Conservation (phyloP, 2,329 filamentous ascomycete genomes). For the Diaporthe vaccinii region DNA sequence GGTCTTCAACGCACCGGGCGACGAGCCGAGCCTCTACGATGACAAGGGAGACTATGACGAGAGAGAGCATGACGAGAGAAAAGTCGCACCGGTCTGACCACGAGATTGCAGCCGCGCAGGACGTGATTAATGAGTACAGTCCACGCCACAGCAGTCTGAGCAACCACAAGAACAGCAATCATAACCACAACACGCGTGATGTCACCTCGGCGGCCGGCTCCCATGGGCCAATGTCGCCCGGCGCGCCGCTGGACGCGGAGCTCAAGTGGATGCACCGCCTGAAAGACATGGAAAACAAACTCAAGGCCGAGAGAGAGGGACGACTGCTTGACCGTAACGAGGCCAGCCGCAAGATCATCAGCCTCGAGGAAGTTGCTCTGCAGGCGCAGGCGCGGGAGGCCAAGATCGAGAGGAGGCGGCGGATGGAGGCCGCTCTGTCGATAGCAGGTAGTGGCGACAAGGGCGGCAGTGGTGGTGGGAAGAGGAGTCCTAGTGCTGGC, state of each 20-base stretch:
- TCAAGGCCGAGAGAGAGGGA: slow-evolving; percentile 92
- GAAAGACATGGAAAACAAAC: slow-evolving; percentile 86
- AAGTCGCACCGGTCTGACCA: slow-evolving; percentile 43
- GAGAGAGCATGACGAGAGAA: slow-evolving; percentile 47
- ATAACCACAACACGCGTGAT: slow-evolving; percentile 28
- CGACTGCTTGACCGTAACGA: slow-evolving; percentile 86
- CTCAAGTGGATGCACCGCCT: slow-evolving; percentile 88
- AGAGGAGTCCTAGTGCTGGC: slow-evolving; percentile 20
- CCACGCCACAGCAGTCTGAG: slow-evolving; percentile 43
- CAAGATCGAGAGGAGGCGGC: slow-evolving; percentile 42
- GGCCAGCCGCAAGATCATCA: slow-evolving; percentile 83
- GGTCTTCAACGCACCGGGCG: slow-evolving; percentile 40
- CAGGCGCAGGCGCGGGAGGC: slow-evolving; percentile 45
- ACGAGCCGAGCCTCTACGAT: slow-evolving; percentile 49
- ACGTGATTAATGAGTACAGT: slow-evolving; percentile 32
- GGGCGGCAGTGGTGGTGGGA: background rate
- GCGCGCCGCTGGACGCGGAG: slow-evolving; percentile 59
- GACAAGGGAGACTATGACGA: slow-evolving; percentile 50
- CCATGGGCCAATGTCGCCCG: slow-evolving; percentile 48
- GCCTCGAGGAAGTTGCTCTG: slow-evolving; percentile 75
- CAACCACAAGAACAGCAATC: background rate
- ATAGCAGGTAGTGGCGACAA: slow-evolving; percentile 1
- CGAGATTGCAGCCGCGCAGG: slow-evolving; percentile 18
- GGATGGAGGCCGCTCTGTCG: slow-evolving; percentile 36
- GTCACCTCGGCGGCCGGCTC: slow-evolving; percentile 44